Conservation (phyloP, 768 basidiomycete genomes). For the Rhodotorula graminis region DNA sequence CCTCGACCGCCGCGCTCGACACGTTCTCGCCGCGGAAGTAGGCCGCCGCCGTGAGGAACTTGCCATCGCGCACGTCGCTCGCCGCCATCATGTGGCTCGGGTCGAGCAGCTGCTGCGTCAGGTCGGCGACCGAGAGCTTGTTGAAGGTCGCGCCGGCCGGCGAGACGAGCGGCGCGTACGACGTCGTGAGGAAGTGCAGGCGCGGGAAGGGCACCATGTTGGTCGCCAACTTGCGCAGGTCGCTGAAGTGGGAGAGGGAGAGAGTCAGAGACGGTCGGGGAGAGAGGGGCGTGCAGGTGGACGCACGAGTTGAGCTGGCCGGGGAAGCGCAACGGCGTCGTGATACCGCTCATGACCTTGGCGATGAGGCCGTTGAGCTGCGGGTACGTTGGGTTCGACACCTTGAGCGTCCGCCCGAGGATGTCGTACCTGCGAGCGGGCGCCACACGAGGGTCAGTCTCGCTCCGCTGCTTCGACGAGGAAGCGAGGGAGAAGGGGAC, state of each 20-base stretch:
- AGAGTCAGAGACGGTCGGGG: not conserved
- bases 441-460: too few species aligned
- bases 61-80: conserved; percentile 75
- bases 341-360: conserved; percentile 89
- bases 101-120: conserved; percentile 69
- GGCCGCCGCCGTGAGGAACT: conserved; percentile 78
- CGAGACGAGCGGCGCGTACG: conserved; percentile 83
- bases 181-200: conserved; percentile 93
- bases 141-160: conserved; percentile 61
- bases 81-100: conserved; percentile 74
- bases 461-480: too few species aligned
- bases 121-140: conserved; percentile 59
- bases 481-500: too few species aligned
- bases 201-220: conserved; percentile 96
- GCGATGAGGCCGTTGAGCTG: conserved; percentile 62
- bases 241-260: conserved; percentile 42
- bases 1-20: conserved; percentile 73
- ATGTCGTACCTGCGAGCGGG: conserved; percentile 44
- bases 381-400: conserved; percentile 44
- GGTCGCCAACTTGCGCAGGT: conserved; percentile 82
- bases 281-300: not conserved
- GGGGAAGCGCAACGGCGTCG: conserved; percentile 82
- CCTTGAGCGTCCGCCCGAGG: conserved; percentile 44
- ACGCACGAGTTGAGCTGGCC: conserved; percentile 69
- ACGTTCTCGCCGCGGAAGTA: conserved; percentile 76